Evolutionary conservation across 1,284 basidiomycete genomes (phyloP), one percentile per base, ranked within the genome.

Genomic region (Pseudozyma tsukubaensis): DNA sequence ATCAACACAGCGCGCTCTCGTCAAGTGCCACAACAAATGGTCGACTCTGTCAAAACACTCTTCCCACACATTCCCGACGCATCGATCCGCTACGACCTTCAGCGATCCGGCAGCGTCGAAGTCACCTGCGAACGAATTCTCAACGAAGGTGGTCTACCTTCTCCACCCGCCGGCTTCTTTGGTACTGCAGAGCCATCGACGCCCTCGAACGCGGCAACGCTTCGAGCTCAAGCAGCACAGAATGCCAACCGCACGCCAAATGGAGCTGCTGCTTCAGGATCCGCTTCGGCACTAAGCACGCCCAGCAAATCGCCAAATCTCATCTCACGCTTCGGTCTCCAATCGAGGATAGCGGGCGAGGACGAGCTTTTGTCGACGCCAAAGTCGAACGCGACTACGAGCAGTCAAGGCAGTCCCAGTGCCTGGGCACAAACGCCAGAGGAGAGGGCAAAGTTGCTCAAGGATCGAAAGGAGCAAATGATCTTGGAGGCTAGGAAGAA

Each of bases 21-120:
- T 16, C 72, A 59, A 44, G 53, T 67, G 1, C 72, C 68, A 16
- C 79, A 78, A 50, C 58, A 76, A 34, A 79, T 75, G 77, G 70
- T 82, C 45, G 76, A 80, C 37, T 59, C 76, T 19, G 78, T 82
- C 57, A 57, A 72, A 55, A 55, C 78, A 32, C 76, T 82, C 56
- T 82, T 82, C 62, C 80, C 80, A 10, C 76, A 82, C 56, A 74
- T 82, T 21, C 59, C 80, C 8, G 78, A 79, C 16, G 70, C 69
- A 9, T 72, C 79, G 6, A 82, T 82, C 13, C 77, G 79, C 16
- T 81, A 78, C 56, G 80, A 82, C 47, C 71, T 82, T 6, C 62
- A 72, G 32, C 56, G 72, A 4, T 73, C 77, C 0, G 76, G 80
- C 9, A 77, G 68, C 36, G 78, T 74, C 1, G 79, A 82, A 58